phyloP scores from a whole-genome alignment of 1,139 yeast genomes.

The Sugiyamaella neomexicana region DNA sequence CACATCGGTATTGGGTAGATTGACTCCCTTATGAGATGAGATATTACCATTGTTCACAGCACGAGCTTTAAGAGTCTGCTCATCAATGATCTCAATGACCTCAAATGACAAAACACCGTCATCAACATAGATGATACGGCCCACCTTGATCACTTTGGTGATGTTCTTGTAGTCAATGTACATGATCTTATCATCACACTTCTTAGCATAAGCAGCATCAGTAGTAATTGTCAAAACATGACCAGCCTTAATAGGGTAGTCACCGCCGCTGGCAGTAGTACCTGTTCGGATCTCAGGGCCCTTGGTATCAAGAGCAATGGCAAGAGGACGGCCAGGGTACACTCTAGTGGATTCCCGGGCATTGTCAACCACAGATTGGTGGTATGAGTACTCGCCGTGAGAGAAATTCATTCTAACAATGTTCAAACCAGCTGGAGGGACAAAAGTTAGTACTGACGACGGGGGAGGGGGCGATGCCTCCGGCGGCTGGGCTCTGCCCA shows the following conservation, averaged over 20 bases:
- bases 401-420: slow-evolving; percentile 98
- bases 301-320: slow-evolving; percentile 98
- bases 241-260: slow-evolving; percentile 77
- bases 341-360: slow-evolving; percentile 90
- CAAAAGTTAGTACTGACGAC: slow-evolving; percentile 6
- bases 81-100: slow-evolving; percentile 80
- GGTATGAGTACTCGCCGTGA: slow-evolving; percentile 96
- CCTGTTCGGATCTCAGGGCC: slow-evolving; percentile 99
- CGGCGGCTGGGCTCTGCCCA: background rate
- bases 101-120: slow-evolving; percentile 97
- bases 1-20: slow-evolving; percentile 98
- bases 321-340: slow-evolving; percentile 94
- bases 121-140: slow-evolving; percentile 89
- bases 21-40: slow-evolving; percentile 98
- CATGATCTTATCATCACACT: slow-evolving; percentile 78
- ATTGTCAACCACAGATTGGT: slow-evolving; percentile 93
- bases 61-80: slow-evolving; percentile 74
- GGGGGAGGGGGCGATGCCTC: too few relatives aligned
- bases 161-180: slow-evolving; percentile 93
- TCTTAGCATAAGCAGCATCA: slow-evolving; percentile 71
- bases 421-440: slow-evolving; percentile 73
- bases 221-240: slow-evolving; percentile 94
- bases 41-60: slow-evolving; percentile 94
- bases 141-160: slow-evolving; percentile 84
- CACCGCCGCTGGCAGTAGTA: slow-evolving; percentile 74